Base-by-base conservation (phyloP, 2,329 filamentous ascomycete genomes). In the Penicillium sp. region DNA sequence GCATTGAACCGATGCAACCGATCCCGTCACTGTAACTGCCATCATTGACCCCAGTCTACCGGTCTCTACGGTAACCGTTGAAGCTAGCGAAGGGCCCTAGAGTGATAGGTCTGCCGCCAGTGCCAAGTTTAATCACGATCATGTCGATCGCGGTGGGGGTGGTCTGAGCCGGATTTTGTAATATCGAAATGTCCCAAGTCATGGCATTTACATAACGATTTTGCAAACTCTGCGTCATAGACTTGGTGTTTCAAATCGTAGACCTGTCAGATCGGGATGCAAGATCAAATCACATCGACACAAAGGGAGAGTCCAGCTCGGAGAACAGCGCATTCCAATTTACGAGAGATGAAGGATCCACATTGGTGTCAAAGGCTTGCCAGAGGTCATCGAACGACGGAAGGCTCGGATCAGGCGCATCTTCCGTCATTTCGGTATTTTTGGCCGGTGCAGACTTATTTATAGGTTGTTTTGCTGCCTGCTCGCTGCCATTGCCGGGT, bases 321-420 rank as follows among this genome's bases (percentile, higher is more conserved):
- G 38, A 41, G 22, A 63, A 51, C 14, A 63, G 41, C 13, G 50
- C 44, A 16, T 51, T 55, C 61, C 57, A 65, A 42, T 63, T 56
- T 4, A 64, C 38, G 18, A 52, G 20, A n/a, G 40, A 36, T 14
- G 49, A 45, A 2, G 54, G 38, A 22, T 60, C 59, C 43, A 56
- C 52, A 33, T 47, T 53, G 10, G 51, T 46, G 45, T 58, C 57
- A 36, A 63, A 63, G n/a, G 51, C 48, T 40, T 63, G 46, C 57
- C 60, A 65, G 7, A 61, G 35, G 5, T 61, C 53, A 50, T 60
- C 53, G 4, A 60, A 51, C 14, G 27, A 46, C 20, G 56, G 41
- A 33, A 60, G 46, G 18, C 43, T 49, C 13, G 51, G 40, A 24
- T 63, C 53, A 10, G 39, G 44, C 7, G 5, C 18, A 4, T 16